phyloP scores from a whole-genome alignment of 768 basidiomycete species.

The Fibroporia radiculosa region DNA sequence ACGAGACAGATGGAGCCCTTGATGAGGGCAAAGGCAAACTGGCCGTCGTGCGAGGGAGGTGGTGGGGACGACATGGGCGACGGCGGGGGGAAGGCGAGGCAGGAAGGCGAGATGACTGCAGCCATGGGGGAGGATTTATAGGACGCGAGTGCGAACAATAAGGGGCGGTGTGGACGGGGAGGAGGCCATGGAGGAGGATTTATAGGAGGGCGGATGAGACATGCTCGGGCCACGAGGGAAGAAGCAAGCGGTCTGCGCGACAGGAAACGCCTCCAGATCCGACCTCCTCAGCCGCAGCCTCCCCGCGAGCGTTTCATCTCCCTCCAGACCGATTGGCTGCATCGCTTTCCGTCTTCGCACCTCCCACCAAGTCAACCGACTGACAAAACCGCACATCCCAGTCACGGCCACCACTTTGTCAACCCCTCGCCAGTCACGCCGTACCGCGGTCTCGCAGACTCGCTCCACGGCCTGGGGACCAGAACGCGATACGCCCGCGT shows the following conservation, averaged over 20 bases:
- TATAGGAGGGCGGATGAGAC: constrained; percentile 1
- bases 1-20: constrained; percentile 22
- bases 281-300: not conserved
- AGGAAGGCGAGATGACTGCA: not conserved
- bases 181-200: not conserved
- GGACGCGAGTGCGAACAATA: not conserved
- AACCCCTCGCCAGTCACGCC: too few species aligned
- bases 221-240: constrained; percentile 1
- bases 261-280: not conserved
- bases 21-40: constrained; percentile 22
- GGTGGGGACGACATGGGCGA: not conserved
- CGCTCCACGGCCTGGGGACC: not conserved
- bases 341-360: not conserved
- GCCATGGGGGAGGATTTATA: not conserved
- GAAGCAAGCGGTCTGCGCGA: not conserved
- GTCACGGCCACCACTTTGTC: not conserved
- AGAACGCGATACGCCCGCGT: not conserved
- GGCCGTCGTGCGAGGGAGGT: not conserved
- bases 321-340: not conserved
- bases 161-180: not conserved
- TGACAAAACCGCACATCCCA: not conserved
- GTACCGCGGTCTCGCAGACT: not conserved
- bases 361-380: not conserved
- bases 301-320: not conserved
- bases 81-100: not conserved